These are phyloP conservation scores for Helotiales sp. DNA, from an alignment of 2,329 filamentous ascomycete genomes.

Conservation along the genomic window DNA sequence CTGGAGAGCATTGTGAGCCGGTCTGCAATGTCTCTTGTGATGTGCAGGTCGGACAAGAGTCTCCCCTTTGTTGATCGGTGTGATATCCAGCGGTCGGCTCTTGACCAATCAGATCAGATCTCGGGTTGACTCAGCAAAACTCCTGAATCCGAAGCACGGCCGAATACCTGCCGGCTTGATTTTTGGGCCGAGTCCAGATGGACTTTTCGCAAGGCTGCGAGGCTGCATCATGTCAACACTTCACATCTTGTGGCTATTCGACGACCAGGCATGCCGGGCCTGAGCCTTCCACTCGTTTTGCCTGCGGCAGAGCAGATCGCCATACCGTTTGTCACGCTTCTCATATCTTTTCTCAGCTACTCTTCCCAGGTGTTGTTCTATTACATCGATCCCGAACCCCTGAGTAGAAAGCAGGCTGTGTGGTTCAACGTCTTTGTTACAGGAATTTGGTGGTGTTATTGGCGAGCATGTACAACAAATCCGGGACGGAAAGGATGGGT, in stretches of 20 bases:
- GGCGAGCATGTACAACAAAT: slow-evolving; percentile 60
- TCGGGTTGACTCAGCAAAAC: not conserved
- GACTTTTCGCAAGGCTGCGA: slow-evolving; percentile 13
- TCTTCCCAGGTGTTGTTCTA: slow-evolving; percentile 74
- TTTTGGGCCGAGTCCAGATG: not conserved
- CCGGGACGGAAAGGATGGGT: slow-evolving; percentile 57
- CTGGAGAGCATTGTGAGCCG: not conserved
- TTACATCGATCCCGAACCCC: slow-evolving; percentile 63
- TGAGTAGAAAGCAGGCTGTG: slow-evolving; percentile 60
- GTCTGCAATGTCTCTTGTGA: not conserved
- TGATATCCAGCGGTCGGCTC: not conserved
- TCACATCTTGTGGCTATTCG: not conserved
- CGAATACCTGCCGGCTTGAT: not conserved
- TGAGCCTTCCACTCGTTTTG: slow-evolving; percentile 20
- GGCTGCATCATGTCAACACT: slow-evolving; percentile 7
- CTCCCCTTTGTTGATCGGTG: not conserved
- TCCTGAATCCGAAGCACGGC: not conserved
- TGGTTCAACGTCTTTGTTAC: slow-evolving; percentile 70
- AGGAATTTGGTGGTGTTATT: slow-evolving; percentile 73
- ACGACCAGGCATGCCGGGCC: slow-evolving; percentile 16
- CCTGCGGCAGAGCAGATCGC: slow-evolving; percentile 53
- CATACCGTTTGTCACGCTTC: slow-evolving; percentile 67
- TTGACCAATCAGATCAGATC: not conserved
- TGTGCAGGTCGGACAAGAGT: not conserved
- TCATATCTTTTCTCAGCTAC: slow-evolving; percentile 74